These are phyloP conservation scores for Auxenochlorella pyrenoidosa DNA, from an alignment of 139 green algal genomes.

Conservation along the genomic window DNA sequence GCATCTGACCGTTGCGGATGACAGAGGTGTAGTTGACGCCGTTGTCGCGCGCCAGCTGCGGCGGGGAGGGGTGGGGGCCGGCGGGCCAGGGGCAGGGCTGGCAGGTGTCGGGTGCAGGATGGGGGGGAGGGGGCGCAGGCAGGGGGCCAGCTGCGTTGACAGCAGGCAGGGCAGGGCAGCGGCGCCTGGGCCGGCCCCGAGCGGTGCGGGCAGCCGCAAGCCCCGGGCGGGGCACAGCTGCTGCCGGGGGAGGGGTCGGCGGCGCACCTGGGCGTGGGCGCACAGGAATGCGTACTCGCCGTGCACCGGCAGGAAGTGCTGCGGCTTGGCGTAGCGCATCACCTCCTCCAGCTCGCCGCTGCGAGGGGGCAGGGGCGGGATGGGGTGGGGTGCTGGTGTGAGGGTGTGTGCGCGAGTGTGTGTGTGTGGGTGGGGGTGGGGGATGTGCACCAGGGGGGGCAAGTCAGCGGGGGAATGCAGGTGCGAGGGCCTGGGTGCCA, in stretches of 20 bases:
- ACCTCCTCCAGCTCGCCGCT: conserved; percentile 91
- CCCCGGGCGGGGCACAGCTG: too few relatives aligned
- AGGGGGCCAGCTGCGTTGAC: too few relatives aligned
- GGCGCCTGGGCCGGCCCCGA: too few relatives aligned
- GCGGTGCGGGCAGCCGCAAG: too few relatives aligned
- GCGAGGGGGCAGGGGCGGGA: background rate
- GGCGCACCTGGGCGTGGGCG: conserved; percentile 85
- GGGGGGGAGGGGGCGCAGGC: too few relatives aligned
- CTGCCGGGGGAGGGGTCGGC: too few relatives aligned
- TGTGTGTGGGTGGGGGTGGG: background rate
- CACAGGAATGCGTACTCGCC: conserved; percentile 97
- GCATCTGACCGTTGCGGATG: conserved; percentile 98
- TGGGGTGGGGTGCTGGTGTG: background rate
- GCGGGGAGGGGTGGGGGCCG: background rate
- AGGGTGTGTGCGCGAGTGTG: background rate
- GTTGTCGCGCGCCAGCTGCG: conserved; percentile 45
- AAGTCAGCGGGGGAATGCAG: background rate
- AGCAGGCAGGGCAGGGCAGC: too few relatives aligned
- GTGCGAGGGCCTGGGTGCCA: too few relatives aligned
- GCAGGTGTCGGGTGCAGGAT: background rate
- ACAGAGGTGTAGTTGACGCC: conserved; percentile 81
- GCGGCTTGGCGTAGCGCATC: conserved; percentile 89
- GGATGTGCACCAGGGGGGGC: too few relatives aligned
- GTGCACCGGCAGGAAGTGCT: conserved; percentile 99
- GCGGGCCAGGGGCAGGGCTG: background rate